Evolutionary conservation across 768 basidiomycete genomes (phyloP), one percentile per base, ranked within the genome.

Genomic region (Glaciozyma martinii): DNA sequence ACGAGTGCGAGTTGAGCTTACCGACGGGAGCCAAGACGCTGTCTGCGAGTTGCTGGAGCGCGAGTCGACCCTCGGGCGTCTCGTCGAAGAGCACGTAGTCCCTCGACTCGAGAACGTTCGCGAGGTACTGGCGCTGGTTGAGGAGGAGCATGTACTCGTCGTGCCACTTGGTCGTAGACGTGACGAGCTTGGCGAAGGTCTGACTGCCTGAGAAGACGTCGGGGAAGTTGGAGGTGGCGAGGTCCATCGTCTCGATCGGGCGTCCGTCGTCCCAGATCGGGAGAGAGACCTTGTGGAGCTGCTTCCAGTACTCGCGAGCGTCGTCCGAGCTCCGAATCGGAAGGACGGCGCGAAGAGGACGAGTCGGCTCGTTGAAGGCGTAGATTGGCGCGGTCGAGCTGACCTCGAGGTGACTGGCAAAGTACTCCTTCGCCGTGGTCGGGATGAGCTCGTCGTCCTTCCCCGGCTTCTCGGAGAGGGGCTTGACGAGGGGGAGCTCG

Each of bases 81-180:
- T 29, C 42, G 54, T 55, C 55, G 62, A 84, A 79, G 40, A 85
- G 73, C 5, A 84, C 81, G 0, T 81, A 84, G 18, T 74, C 70
- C 16, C 66, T 54, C 25, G 74, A 67, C 62, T 83, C 79, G 19
- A 83, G 74, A 60, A 80, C 82, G 61, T 79, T 80, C 49, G 79
- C 79, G 66, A 90, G 76, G 76, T 85, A 89, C 61, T 82, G 82
- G 47, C 78, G 81, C 75, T 90, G 88, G 73, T 83, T 81, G 81
- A 82, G 84, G 0, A 85, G 83, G 55, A 90, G 75, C 61, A 80
- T 77, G 71, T 89, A 89, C 8, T 78, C 74, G 19, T 80, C 73
- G 40, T 77, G 80, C 88, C 88, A 90, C 25, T 56, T 55, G 6
- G 44, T 18, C 10, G 12, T 13, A 19, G 5, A 63, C 2, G 13